Conservation (phyloP, 257 asterid genomes). For the Solanum tarapatanum region DNA sequence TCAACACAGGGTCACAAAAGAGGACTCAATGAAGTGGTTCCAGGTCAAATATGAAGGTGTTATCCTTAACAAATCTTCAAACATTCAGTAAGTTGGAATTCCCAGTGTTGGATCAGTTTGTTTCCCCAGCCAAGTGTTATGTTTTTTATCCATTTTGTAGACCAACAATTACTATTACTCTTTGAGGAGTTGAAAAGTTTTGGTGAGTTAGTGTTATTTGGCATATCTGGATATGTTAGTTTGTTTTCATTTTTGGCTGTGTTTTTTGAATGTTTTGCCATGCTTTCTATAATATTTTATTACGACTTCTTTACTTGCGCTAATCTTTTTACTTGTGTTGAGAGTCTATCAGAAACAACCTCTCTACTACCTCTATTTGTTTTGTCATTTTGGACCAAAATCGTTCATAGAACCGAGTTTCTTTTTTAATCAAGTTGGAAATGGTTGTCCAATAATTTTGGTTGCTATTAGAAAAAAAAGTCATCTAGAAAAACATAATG, state of each 20-base stretch:
- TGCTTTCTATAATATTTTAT: not conserved
- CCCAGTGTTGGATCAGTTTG: not conserved
- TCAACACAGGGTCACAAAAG: constrained; percentile 76
- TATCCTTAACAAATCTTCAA: constrained; percentile 42
- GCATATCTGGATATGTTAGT: not conserved
- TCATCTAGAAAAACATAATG: too few relatives aligned
- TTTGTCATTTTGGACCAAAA: too few relatives aligned
- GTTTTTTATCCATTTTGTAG: not conserved
- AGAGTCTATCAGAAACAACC: not conserved
- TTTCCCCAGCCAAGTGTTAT: not conserved
- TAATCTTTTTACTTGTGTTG: too few relatives aligned
- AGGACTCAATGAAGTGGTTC: constrained; percentile 62
- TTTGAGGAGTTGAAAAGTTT: not conserved
- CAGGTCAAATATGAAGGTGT: constrained; percentile 51
- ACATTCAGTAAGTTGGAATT: constrained; percentile 4
- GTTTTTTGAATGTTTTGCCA: not conserved
- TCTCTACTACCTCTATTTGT: too few relatives aligned
- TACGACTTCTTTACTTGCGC: too few relatives aligned
- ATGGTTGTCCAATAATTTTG: too few relatives aligned
- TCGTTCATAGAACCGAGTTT: too few relatives aligned
- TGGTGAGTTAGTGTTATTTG: not conserved
- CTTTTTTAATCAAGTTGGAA: too few relatives aligned
- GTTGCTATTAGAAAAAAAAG: too few relatives aligned
- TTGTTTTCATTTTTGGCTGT: not conserved
- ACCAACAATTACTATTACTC: not conserved